Evolutionary conservation across 2,329 filamentous ascomycete genomes (phyloP).

Genomic region (Tolypocladium inflatum): DNA sequence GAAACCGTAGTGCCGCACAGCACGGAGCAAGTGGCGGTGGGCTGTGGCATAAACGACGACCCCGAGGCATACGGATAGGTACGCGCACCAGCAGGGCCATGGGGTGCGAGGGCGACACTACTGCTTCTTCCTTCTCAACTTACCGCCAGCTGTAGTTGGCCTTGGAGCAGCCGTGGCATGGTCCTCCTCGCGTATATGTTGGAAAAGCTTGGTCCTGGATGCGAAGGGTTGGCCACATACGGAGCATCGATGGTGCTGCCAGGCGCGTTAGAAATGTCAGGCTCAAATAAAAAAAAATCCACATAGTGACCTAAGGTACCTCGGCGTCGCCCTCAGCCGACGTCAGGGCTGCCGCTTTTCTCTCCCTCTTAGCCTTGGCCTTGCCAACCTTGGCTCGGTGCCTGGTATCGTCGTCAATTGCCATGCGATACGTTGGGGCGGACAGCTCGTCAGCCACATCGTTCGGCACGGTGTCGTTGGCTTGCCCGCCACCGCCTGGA

Average conservation of each 20-base stretch:
- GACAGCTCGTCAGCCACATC: conserved; percentile 7
- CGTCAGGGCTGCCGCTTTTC: conserved; percentile 27
- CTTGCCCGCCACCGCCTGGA: neutral
- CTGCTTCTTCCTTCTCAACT: conserved; percentile 27
- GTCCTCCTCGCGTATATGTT: conserved; percentile 55
- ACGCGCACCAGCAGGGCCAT: neutral
- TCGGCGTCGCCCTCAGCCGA: neutral
- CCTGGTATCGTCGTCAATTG: conserved; percentile 12
- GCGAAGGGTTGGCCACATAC: conserved; percentile 37
- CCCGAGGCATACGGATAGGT: neutral
- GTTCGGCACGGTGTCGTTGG: neutral
- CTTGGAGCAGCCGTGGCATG: conserved; percentile 48
- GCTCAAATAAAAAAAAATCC: neutral
- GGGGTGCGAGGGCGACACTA: neutral
- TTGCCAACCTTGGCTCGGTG: conserved; percentile 36
- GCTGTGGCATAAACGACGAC: neutral
- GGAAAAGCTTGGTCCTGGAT: conserved; percentile 63
- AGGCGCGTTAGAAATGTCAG: neutral
- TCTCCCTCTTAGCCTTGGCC: conserved; percentile 40
- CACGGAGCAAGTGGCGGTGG: neutral
- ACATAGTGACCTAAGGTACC: neutral
- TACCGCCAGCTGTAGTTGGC: conserved; percentile 1
- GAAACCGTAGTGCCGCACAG: neutral
- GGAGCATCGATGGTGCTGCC: conserved; percentile 29
- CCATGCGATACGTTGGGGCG: conserved; percentile 10